Conservation (phyloP, 1,139 yeast genomes). For the Yarrowia galli region DNA sequence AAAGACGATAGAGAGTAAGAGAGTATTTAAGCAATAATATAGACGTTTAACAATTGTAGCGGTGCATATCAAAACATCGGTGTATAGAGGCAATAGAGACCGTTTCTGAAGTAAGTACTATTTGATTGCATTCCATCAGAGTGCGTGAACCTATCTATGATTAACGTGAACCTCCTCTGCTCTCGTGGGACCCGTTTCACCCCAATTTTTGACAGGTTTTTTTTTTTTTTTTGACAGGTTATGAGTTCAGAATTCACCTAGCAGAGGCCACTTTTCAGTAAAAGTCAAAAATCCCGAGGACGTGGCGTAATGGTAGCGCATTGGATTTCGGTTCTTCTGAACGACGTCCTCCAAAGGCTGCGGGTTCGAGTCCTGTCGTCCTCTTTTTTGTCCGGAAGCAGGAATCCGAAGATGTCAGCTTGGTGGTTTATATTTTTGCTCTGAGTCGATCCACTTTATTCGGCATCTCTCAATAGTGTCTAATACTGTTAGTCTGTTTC, state of each 20-base stretch:
- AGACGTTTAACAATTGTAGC: background rate
- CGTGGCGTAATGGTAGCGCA: conserved; percentile 39
- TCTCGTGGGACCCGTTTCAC: background rate
- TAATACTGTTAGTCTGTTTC: too few species aligned
- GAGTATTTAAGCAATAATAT: conserved; percentile 2
- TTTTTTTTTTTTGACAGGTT: conserved; percentile 3
- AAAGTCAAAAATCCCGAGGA: conserved; percentile 19
- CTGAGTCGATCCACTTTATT: too few species aligned
- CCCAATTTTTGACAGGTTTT: background rate
- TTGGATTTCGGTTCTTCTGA: conserved; percentile 37
- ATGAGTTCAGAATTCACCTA: background rate
- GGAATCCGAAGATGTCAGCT: too few species aligned
- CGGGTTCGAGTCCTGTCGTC: conserved; percentile 39
- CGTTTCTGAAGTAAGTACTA: too few species aligned
- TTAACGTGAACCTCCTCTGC: too few species aligned
- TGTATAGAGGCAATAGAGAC: too few species aligned
- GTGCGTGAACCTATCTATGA: too few species aligned
- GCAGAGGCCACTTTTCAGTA: background rate
- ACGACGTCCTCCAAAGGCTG: conserved; percentile 39
- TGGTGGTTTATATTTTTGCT: too few species aligned
- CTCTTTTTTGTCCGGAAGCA: conserved; percentile 27
- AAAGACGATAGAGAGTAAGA: background rate
- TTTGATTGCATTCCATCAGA: too few species aligned
- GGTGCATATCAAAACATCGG: too few species aligned
- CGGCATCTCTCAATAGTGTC: too few species aligned